Evolutionary conservation across 495 filamentous ascomycete genomes (phyloP).

Genomic region (Xylaria grammica): DNA sequence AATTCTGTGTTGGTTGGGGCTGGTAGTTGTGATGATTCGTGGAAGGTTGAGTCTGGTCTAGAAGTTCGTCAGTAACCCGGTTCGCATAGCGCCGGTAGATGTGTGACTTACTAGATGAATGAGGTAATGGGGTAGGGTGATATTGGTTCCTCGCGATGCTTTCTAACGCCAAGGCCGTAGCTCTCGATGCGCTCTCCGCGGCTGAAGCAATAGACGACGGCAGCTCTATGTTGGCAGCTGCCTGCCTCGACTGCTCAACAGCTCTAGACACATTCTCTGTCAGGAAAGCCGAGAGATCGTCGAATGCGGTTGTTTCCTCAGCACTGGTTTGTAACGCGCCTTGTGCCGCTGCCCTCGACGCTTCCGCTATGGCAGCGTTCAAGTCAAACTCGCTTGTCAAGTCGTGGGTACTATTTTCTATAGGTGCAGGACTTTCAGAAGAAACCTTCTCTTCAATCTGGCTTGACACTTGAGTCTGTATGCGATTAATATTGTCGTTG

Average conservation of each 20-base stretch:
- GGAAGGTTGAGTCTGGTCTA: conserved; percentile 24
- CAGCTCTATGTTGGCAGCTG: conserved; percentile 28
- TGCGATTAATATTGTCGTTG: conserved; percentile 71
- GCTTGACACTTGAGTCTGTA: conserved; percentile 57
- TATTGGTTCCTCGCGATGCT: conserved; percentile 42
- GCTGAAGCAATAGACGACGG: conserved; percentile 40
- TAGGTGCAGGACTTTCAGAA: conserved; percentile 35
- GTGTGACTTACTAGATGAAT: conserved; percentile 34
- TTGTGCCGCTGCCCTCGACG: conserved; percentile 39
- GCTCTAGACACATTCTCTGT: conserved; percentile 40
- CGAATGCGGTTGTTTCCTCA: conserved; percentile 27
- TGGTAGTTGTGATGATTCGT: conserved; percentile 39
- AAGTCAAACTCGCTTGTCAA: conserved; percentile 33
- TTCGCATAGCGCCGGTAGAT: not conserved
- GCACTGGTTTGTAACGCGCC: conserved; percentile 23
- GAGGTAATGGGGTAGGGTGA: conserved; percentile 39
- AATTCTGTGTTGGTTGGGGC: conserved; percentile 32
- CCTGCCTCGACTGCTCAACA: conserved; percentile 38
- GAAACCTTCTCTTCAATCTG: conserved; percentile 46
- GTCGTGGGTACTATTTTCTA: conserved; percentile 20
- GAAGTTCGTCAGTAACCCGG: not conserved
- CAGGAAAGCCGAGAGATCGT: conserved; percentile 38
- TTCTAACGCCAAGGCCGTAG: conserved; percentile 38
- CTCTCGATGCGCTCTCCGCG: conserved; percentile 38
- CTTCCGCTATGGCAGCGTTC: conserved; percentile 39